These are phyloP conservation scores for Rhizophora mangle DNA, from an alignment of 345 rosid species.

Conservation along the genomic window DNA sequence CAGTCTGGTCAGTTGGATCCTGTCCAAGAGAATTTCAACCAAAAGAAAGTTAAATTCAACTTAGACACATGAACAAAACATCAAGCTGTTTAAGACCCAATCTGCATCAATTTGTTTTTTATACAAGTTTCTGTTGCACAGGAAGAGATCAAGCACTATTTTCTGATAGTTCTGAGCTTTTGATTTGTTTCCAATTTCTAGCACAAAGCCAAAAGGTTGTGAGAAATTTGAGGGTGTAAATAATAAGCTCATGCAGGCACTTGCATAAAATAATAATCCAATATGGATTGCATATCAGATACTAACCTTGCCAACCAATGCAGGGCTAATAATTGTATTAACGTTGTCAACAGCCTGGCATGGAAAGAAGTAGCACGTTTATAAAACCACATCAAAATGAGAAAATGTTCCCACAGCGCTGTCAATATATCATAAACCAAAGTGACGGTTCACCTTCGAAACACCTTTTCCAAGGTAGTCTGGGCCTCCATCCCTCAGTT, in stretches of 20 bases:
- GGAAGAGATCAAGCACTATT: too few species aligned
- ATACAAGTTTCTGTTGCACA: neutral
- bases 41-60: neutral
- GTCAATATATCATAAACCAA: neutral
- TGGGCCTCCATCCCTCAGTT: conserved; percentile 61
- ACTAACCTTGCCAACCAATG: conserved; percentile 63
- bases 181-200: too few species aligned
- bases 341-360: conserved; percentile 61
- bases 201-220: too few species aligned
- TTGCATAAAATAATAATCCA: neutral
- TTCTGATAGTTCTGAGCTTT: too few species aligned
- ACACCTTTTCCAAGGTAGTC: conserved; percentile 80
- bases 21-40: conserved; percentile 6
- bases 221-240: too few species aligned
- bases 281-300: neutral
- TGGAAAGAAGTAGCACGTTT: conserved; percentile 7
- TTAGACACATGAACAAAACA: neutral
- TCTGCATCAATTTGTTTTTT: too few species aligned
- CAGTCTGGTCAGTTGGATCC: conserved; percentile 58
- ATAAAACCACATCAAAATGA: neutral
- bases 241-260: too few species aligned
- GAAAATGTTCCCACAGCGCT: neutral
- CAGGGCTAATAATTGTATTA: conserved; percentile 53
- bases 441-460: conserved; percentile 37
- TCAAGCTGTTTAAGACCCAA: neutral